phyloP scores from a whole-genome alignment of 768 basidiomycete genomes.

The Calocera viscosa region DNA sequence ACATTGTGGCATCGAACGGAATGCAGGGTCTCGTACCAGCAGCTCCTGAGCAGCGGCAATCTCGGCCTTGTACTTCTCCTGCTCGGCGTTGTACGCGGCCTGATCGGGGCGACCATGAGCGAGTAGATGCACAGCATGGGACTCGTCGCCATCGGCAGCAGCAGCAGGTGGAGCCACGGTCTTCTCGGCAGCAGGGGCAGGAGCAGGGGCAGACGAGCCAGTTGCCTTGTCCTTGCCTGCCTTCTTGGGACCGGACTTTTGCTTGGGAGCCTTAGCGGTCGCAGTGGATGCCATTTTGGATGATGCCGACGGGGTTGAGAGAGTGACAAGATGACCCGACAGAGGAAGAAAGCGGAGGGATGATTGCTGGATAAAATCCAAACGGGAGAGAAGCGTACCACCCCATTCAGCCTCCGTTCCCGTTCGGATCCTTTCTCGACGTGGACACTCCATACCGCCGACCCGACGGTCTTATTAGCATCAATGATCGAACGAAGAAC shows the following conservation, averaged over 20 bases:
- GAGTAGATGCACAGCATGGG: slow-evolving; percentile 12
- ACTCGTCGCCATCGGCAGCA: slow-evolving; percentile 12
- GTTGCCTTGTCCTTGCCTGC: slow-evolving; percentile 34
- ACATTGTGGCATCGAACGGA: slow-evolving; percentile 6
- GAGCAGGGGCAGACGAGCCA: slow-evolving; percentile 27
- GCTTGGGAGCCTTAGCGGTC: slow-evolving; percentile 14
- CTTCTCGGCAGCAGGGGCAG: slow-evolving; percentile 35
- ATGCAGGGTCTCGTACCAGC: slow-evolving; percentile 47
- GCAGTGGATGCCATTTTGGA: slow-evolving; percentile 3
- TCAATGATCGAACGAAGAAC: neutral
- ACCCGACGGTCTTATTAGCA: neutral
- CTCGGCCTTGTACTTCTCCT: slow-evolving; percentile 65
- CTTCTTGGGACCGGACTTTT: slow-evolving; percentile 10
- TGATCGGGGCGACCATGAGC: slow-evolving; percentile 61
- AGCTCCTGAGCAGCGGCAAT: slow-evolving; percentile 73
- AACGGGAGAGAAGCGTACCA: neutral
- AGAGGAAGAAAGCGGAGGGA: neutral
- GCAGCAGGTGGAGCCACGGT: slow-evolving; percentile 18
- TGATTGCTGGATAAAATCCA: slow-evolving; percentile 9
- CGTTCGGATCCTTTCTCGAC: neutral
- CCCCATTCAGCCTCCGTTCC: slow-evolving; percentile 4
- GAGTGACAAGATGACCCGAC: neutral
- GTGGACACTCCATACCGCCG: neutral
- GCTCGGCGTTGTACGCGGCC: slow-evolving; percentile 68
- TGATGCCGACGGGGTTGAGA: neutral